Evolutionary conservation across 192 early-diverging fungal genomes (phyloP).

Genomic region (Rhizoclosmatium globosum): DNA sequence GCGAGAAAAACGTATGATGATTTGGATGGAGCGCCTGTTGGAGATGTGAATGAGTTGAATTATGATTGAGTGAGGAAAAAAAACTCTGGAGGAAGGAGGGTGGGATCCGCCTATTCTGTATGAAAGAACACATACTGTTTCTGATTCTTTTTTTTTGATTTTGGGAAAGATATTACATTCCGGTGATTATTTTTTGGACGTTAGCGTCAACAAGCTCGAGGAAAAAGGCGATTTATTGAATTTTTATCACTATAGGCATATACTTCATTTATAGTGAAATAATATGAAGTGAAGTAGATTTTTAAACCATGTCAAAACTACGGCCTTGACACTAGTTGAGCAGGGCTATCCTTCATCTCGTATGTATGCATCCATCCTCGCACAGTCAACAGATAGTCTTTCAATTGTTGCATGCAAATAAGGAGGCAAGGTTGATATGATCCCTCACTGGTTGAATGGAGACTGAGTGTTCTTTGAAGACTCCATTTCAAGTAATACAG

Average conservation of each 20-base stretch:
- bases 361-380: not conserved
- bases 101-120: slow-evolving; percentile 1
- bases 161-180: not conserved
- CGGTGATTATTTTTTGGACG: not conserved
- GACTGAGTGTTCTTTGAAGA: not conserved
- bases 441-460: not conserved
- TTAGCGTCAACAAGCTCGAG: not conserved
- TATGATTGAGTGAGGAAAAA: too few relatives aligned
- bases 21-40: slow-evolving; percentile 32
- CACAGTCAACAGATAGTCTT: not conserved
- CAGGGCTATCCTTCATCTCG: not conserved
- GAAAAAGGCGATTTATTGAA: not conserved
- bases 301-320: not conserved
- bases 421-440: not conserved
- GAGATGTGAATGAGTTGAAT: slow-evolving; percentile 28
- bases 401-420: not conserved
- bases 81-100: not conserved
- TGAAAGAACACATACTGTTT: not conserved
- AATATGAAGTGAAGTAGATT: not conserved
- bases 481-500: too few relatives aligned
- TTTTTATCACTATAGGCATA: too few relatives aligned
- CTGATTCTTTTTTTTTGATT: not conserved
- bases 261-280: too few relatives aligned
- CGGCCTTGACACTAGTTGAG: too few relatives aligned
- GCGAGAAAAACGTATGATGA: slow-evolving; percentile 39